Base-by-base conservation (phyloP, 1,284 basidiomycete species). In the Heterobasidion irregulare region DNA sequence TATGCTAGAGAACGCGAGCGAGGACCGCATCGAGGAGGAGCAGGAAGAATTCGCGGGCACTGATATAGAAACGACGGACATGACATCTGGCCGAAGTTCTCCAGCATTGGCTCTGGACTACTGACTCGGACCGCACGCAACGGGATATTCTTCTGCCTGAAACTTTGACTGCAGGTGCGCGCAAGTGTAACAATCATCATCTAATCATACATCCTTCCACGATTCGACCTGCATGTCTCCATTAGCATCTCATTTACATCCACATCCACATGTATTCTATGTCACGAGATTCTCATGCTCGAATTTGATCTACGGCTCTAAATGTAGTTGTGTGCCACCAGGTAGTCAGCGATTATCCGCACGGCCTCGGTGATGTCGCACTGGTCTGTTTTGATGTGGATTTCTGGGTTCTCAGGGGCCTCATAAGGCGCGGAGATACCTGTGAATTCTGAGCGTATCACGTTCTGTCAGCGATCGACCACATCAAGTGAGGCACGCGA, bases 371-470 rank as follows among this genome's bases (percentile, higher is more conserved):
- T 77, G 48, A 99, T 87, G 61, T 88, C 83, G 36, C 78, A 80
- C 70, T 93, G 80, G 68, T 91, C 83, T 6, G 96, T 98, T 67
- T 82, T 85, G 70, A 99, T 91, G 74, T 97, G 94, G 58, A 99
- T 84, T 72, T 99, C 97, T 45, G 96, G 86, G 15, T 75, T 75
- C 56, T 78, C 76, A 6, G 97, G 96, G 8, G 86, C 83, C 72
- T 99, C 97, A 70, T 99, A 99, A 8, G 97, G 97, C 2, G 97
- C 94, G 41, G 93, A 95, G 67, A 99, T 89, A 10, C 97, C 96
- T 48, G 97, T 99, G 73, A 99, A 98, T 60, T 98, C 96, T 96
- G 58, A n/a, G 13, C 7, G 50, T 55, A 5, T 26, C 26, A 26
- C 26, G 4, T 26, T 26, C 19, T 34, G 26, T 26, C n/a, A 48